phyloP scores from a whole-genome alignment of 1,284 basidiomycete species.

The Boletus albobrunnescens region DNA sequence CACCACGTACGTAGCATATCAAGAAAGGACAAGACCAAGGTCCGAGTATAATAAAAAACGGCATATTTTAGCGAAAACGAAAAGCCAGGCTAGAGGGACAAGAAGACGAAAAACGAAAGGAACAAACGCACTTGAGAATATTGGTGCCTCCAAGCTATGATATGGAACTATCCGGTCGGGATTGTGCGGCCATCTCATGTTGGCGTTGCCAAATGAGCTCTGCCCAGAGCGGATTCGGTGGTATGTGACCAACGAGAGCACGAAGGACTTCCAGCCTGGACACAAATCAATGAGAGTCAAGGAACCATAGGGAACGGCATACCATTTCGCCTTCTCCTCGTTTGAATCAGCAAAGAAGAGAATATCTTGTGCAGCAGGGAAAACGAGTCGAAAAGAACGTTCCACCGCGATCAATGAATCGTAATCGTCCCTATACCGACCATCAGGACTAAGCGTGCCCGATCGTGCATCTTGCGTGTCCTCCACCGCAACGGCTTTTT shows the following conservation, averaged over 20 bases:
- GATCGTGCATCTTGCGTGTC: constrained; percentile 64
- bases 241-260: constrained; percentile 81
- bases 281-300: constrained; percentile 5
- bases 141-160: constrained; percentile 7
- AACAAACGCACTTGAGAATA: background rate
- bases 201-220: constrained; percentile 81
- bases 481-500: constrained; percentile 74
- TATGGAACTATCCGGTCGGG: background rate
- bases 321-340: constrained; percentile 86
- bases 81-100: constrained; percentile 3
- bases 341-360: constrained; percentile 90
- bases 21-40: constrained; percentile 1
- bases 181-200: constrained; percentile 38
- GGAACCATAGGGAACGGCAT: constrained; percentile 29
- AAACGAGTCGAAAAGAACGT: constrained; percentile 83
- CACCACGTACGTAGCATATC: constrained; percentile 17
- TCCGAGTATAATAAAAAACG: background rate
- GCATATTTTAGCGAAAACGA: constrained; percentile 5
- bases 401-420: constrained; percentile 76
- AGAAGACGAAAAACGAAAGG: constrained; percentile 6
- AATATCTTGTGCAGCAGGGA: constrained; percentile 79
- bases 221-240: constrained; percentile 86
- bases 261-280: constrained; percentile 77
- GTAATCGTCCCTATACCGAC: constrained; percentile 53
- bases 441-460: constrained; percentile 43